Conservation (phyloP, 352 stramenopile species). For the Globisporangium splendens region DNA sequence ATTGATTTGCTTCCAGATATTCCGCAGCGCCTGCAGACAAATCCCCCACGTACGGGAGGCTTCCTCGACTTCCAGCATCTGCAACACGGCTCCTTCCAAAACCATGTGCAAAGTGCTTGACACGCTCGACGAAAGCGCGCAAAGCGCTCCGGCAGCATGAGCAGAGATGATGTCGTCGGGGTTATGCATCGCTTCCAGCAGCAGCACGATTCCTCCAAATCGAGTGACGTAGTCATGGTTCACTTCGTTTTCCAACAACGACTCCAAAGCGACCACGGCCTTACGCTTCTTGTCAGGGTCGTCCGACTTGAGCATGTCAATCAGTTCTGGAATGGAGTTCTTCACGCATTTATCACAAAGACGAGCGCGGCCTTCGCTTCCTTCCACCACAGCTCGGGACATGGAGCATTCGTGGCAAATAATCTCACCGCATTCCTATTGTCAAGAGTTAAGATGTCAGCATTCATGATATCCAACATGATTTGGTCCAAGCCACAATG, state of each 20-base stretch:
- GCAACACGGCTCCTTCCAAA: constrained; percentile 81
- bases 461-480: not conserved
- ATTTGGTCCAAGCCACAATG: not conserved
- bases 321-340: constrained; percentile 67
- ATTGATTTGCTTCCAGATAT: constrained; percentile 90
- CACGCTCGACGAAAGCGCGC: constrained; percentile 72
- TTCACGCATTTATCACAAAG: constrained; percentile 85
- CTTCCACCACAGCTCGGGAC: constrained; percentile 81
- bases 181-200: constrained; percentile 72
- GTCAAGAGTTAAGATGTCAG: not conserved
- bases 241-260: constrained; percentile 76
- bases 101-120: constrained; percentile 85
- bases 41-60: constrained; percentile 70
- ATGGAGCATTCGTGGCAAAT: constrained; percentile 86
- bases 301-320: constrained; percentile 52
- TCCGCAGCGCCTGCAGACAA: constrained; percentile 75
- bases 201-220: constrained; percentile 58
- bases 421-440: constrained; percentile 82
- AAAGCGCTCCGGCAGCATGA: constrained; percentile 72
- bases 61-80: constrained; percentile 87
- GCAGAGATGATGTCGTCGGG: constrained; percentile 61
- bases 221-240: constrained; percentile 87
- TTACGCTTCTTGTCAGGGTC: constrained; percentile 59
- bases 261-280: constrained; percentile 74
- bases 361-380: constrained; percentile 67